These are phyloP conservation scores for Beauveria sp. DNA, from an alignment of 2,329 filamentous ascomycete genomes.

Conservation along the genomic window DNA sequence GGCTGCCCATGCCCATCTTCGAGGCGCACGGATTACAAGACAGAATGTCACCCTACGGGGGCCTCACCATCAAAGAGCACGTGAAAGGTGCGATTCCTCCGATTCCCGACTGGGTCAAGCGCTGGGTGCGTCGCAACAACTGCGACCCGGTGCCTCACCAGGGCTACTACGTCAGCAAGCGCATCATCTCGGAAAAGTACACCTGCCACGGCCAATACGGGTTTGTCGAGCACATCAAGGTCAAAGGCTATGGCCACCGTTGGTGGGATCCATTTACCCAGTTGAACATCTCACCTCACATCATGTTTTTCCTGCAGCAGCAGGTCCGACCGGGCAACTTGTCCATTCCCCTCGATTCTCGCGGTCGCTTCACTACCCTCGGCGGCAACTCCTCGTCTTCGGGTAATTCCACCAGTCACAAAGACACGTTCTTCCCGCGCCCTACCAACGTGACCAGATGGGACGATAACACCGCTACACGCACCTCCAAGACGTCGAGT, in stretches of 20 bases:
- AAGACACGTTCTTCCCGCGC: too few species aligned
- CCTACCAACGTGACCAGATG: background rate
- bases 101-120: background rate
- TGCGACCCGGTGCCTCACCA: background rate
- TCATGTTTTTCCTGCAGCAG: background rate
- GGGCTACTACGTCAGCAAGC: background rate
- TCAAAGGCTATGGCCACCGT: background rate
- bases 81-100: background rate
- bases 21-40: conserved; percentile 41
- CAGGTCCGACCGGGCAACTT: background rate
- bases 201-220: background rate
- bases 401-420: too few species aligned
- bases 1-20: conserved; percentile 32
- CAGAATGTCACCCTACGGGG: conserved; percentile 34
- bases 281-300: background rate
- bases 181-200: background rate
- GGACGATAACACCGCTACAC: background rate
- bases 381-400: background rate
- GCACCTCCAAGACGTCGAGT: too few species aligned
- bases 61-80: conserved; percentile 18
- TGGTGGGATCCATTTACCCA: background rate
- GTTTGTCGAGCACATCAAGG: background rate
- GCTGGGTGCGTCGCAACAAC: conserved; percentile 8
- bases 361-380: background rate
- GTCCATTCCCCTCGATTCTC: background rate